These are phyloP conservation scores for Albophoma yamanashiensis DNA, from an alignment of 2,329 filamentous ascomycete species.

Conservation along the genomic window DNA sequence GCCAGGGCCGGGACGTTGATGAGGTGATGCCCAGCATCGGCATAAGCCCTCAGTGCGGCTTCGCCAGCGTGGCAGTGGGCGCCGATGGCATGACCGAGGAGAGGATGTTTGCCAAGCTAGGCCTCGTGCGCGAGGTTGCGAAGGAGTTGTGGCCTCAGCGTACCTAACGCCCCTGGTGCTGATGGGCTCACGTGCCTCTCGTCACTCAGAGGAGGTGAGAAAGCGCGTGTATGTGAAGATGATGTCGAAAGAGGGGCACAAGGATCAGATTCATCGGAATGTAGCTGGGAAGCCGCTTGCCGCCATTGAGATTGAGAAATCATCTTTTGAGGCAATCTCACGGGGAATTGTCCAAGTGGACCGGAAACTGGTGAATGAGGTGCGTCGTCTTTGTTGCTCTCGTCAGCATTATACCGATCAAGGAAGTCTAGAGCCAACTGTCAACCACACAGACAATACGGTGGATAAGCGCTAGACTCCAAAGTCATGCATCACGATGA, in stretches of 20 bases:
- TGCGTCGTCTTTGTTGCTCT: neutral
- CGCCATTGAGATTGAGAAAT: no score
- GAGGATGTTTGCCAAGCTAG: constrained; percentile 61
- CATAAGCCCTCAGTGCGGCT: constrained; percentile 60
- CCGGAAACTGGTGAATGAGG: neutral
- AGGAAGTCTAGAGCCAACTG: neutral
- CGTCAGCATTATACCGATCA: neutral
- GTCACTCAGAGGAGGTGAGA: no score
- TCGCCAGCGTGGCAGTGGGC: constrained; percentile 58
- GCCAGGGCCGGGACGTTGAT: constrained; percentile 48
- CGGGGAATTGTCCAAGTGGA: neutral
- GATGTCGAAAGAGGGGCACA: no score
- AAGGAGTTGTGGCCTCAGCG: constrained; percentile 47
- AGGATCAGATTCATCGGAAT: no score
- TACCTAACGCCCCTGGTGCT: neutral
- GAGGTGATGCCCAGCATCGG: constrained; percentile 55
- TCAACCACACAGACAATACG: neutral
- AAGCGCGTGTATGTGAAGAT: no score
- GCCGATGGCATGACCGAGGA: constrained; percentile 52
- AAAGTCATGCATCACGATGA: neutral
- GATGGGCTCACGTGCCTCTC: neutral
- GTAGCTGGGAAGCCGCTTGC: no score
- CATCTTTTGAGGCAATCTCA: no score
- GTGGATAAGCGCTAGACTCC: neutral
- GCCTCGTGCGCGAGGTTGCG: constrained; percentile 56